Evolutionary conservation across 179 eudicot species (phyloP), one percentile per base, ranked within the genome.

Genomic region (Beta macrorhiza): DNA sequence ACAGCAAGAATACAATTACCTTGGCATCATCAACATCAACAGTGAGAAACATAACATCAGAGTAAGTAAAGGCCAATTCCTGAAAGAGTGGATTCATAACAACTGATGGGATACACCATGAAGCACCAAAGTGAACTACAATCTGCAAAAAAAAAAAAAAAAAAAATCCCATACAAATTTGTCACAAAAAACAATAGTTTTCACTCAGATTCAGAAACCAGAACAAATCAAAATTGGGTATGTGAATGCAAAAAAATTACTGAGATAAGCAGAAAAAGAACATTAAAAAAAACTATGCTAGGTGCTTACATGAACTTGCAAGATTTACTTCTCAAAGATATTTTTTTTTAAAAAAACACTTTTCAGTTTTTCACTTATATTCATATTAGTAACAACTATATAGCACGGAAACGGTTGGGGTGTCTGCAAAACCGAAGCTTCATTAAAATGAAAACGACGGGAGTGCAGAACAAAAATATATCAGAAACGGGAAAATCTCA

Each of bases 91-190:
- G 79, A 57, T 88, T 86, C 93, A 91, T 91, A 56, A 84, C 93
- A 57, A 91, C 83, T 52, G 95, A 91, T 17, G 95, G 91, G n/a
- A 91, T 82, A 78, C 93, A 91, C 95, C 95, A 91, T 42, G 90
- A 83, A n/a, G 95, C 93, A 16, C 90, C 89, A 81, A 91, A 91
- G 81, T 91, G 95, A 75, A 80, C 92, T 81, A 89, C 91, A 55
- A 91, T 78, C 93, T 91, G 71, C 80, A 75, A 77, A 59, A 14
- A 19, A 14, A 51, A 53, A 32, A n/a, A 14, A 25, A 25, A 25
- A 25, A 25, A 25, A 25, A 0, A 25, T 67, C 10, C 32, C 53
- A 76, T 67, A 25, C 12, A 61, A 13, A 12, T 16, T 67, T 1
- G 63, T 75, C 71, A 65, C 42, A 32, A 20, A 8, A 64, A 25